Evolutionary conservation across 2,329 filamentous ascomycete genomes (phyloP).

Genomic region (Pseudogymnoascus pannorum): DNA sequence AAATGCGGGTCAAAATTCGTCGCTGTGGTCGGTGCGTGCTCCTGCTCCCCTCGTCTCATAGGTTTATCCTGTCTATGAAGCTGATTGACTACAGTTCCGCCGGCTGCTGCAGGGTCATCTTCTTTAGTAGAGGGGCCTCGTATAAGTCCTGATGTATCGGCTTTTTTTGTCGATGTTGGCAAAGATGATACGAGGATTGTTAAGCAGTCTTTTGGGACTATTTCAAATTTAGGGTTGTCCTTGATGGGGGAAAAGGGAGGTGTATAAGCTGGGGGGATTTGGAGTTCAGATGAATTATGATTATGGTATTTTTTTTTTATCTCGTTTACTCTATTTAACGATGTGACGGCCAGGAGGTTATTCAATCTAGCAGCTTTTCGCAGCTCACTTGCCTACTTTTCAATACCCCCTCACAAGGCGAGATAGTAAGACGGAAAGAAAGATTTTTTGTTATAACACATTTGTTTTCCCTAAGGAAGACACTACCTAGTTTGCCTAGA

Average conservation of each 20-base stretch:
- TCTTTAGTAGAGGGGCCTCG: slow-evolving; percentile 1
- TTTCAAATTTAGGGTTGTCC: background rate
- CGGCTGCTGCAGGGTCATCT: background rate
- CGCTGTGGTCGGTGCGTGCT: slow-evolving; percentile 4
- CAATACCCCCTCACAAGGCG: no score
- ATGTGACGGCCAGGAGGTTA: no score
- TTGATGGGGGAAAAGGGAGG: background rate
- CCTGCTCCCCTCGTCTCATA: background rate
- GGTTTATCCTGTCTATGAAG: background rate
- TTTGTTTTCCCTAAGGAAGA: no score
- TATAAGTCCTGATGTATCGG: background rate
- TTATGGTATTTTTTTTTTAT: no score
- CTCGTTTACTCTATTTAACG: no score
- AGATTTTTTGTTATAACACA: no score
- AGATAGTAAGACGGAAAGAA: no score
- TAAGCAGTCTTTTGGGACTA: slow-evolving; percentile 9
- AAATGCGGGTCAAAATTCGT: slow-evolving; percentile 13
- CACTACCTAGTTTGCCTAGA: no score
- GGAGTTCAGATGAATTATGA: no score
- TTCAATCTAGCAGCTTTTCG: no score
- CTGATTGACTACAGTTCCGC: background rate
- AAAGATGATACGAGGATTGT: background rate
- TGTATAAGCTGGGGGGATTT: no score
- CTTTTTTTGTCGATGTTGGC: slow-evolving; percentile 6
- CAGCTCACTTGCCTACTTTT: no score